phyloP scores from a whole-genome alignment of 2,329 filamentous ascomycete genomes.

The Coleophoma cylindrospora region DNA sequence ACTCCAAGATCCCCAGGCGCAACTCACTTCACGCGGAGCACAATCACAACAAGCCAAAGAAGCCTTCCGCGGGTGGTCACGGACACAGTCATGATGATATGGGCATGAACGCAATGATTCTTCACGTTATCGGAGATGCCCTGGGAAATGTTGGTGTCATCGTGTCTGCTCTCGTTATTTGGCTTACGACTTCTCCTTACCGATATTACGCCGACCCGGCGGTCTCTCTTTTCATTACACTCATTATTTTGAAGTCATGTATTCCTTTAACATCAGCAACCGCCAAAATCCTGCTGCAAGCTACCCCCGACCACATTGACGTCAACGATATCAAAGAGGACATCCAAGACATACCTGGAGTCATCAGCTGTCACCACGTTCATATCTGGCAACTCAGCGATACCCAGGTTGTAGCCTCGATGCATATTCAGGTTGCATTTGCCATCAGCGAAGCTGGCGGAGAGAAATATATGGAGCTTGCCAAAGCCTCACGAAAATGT shows the following conservation, averaged over 20 bases:
- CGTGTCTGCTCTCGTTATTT: conserved; percentile 78
- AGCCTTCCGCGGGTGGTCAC: conserved; percentile 55
- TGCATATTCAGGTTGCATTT: conserved; percentile 90
- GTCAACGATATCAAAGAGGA: conserved; percentile 90
- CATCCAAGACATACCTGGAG: conserved; percentile 77
- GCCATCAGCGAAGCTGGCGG: conserved; percentile 78
- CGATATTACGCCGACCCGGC: conserved; percentile 85
- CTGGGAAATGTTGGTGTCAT: conserved; percentile 86
- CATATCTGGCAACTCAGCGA: conserved; percentile 98
- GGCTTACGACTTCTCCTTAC: conserved; percentile 78
- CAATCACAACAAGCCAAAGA: conserved; percentile 74
- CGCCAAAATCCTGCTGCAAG: conserved; percentile 86
- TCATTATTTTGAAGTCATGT: conserved; percentile 69
- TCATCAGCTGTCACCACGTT: conserved; percentile 88
- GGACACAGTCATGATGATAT: conserved; percentile 82
- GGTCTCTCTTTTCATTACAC: conserved; percentile 90
- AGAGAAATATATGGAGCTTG: conserved; percentile 84
- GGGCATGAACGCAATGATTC: conserved; percentile 86
- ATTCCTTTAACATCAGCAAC: conserved; percentile 76
- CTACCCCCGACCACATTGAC: conserved; percentile 82
- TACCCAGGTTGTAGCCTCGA: conserved; percentile 85
- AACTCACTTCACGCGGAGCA: conserved; percentile 59
- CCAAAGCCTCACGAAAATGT: conserved; percentile 76
- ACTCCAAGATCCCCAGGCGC: conserved; percentile 8
- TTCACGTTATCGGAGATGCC: conserved; percentile 76